A percentile compares a stretch with the other conserved stretches of the same genome.
These are phyloP conservation scores for Penicillium argentinense DNA, from an alignment of 495 filamentous ascomycete genomes.

Conservation along the genomic window DNA sequence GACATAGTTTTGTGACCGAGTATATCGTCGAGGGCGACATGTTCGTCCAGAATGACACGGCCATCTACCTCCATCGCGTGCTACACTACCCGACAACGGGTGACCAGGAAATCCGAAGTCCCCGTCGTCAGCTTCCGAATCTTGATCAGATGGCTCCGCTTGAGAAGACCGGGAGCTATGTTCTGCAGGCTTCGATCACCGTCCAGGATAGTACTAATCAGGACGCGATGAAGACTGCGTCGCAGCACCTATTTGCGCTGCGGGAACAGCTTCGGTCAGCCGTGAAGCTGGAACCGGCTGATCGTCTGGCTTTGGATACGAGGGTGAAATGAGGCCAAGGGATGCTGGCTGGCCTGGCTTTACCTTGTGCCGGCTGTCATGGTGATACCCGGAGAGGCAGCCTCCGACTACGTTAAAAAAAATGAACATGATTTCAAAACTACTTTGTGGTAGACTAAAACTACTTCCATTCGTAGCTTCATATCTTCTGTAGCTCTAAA, in stretches of 20 bases:
- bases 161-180: conserved; percentile 50
- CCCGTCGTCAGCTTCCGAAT: conserved; percentile 34
- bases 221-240: conserved; percentile 55
- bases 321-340: conserved; percentile 46
- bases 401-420: conserved; percentile 15
- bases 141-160: conserved; percentile 38
- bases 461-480: no score
- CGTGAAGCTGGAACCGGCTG: conserved; percentile 61
- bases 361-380: conserved; percentile 13
- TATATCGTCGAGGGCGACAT: conserved; percentile 50
- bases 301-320: conserved; percentile 66
- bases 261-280: conserved; percentile 63
- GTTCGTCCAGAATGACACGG: conserved; percentile 49
- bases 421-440: no score
- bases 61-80: conserved; percentile 48
- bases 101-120: conserved; percentile 24
- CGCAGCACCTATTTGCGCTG: conserved; percentile 58
- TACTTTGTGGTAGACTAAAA: no score
- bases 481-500: no score
- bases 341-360: neutral
- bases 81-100: conserved; percentile 33
- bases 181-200: conserved; percentile 48
- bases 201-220: conserved; percentile 53
- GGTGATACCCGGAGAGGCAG: conserved; percentile 26
- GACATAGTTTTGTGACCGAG: conserved; percentile 46